A percentile compares a stretch with the other conserved stretches of the same genome.
phyloP scores from a whole-genome alignment of 345 rosid species.

The Mercurialis annua region DNA sequence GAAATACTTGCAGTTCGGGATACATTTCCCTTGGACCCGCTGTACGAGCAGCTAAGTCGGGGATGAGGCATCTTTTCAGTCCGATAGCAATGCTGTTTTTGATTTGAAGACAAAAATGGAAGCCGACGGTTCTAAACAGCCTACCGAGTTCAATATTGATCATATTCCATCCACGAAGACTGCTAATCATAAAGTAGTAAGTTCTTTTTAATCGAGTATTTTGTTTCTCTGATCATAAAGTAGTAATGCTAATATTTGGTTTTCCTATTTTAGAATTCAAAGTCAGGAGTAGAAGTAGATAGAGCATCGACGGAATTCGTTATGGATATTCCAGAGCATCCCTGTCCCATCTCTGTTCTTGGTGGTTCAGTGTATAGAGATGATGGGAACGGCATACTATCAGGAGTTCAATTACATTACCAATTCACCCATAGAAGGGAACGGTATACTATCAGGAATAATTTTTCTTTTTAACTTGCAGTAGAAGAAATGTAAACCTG shows the following conservation, averaged over 20 bases:
- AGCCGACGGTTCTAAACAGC: slow-evolving; percentile 32
- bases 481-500: too few relatives aligned
- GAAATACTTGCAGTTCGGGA: too few relatives aligned
- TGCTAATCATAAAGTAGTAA: slow-evolving; percentile 31
- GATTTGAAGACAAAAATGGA: slow-evolving; percentile 37
- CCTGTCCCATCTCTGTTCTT: slow-evolving; percentile 87
- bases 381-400: too few relatives aligned
- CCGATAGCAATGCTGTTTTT: slow-evolving; percentile 41
- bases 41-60: too few relatives aligned
- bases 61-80: slow-evolving; percentile 50
- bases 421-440: too few relatives aligned
- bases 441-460: too few relatives aligned
- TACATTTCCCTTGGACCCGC: too few relatives aligned
- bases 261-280: slow-evolving; percentile 42
- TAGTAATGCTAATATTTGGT: slow-evolving; percentile 12
- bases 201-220: slow-evolving; percentile 25
- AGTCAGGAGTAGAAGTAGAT: slow-evolving; percentile 46
- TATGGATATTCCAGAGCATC: slow-evolving; percentile 54
- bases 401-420: too few relatives aligned
- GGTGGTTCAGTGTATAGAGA: slow-evolving; percentile 53
- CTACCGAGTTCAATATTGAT: slow-evolving; percentile 30
- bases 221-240: slow-evolving; percentile 9
- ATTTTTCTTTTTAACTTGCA: too few relatives aligned
- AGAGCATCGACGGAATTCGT: slow-evolving; percentile 42
- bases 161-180: slow-evolving; percentile 42